Percentiles rank a stretch among this genome's conserved stretches.
phyloP scores from a whole-genome alignment of 495 filamentous ascomycete genomes.

The Podospora didyma region DNA sequence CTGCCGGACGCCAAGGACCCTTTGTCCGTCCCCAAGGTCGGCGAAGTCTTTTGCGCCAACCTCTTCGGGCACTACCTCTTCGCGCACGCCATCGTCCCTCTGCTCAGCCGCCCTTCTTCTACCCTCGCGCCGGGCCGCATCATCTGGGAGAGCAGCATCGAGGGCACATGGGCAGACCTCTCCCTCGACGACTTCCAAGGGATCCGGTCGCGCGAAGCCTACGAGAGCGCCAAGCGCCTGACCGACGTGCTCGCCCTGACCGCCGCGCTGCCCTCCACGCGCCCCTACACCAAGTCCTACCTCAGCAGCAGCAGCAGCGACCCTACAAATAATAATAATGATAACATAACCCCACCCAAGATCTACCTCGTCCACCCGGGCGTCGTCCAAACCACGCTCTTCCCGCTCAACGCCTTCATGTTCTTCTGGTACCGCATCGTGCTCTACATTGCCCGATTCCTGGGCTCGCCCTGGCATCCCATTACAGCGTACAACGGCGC shows the following conservation, averaged over 20 bases:
- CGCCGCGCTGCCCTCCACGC: constrained; percentile 59
- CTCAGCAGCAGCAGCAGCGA: constrained; percentile 16
- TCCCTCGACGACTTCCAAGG: constrained; percentile 72
- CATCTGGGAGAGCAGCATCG: constrained; percentile 81
- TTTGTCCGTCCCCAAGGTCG: constrained; percentile 32
- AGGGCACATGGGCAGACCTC: constrained; percentile 56
- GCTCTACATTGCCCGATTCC: constrained; percentile 69
- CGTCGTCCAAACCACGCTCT: constrained; percentile 73
- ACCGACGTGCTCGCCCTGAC: constrained; percentile 81
- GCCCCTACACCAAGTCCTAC: constrained; percentile 47
- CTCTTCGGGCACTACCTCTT: constrained; percentile 95
- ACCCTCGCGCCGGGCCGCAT: constrained; percentile 51
- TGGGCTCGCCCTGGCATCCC: constrained; percentile 86
- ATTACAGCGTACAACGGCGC: constrained; percentile 74
- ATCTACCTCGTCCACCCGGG: constrained; percentile 84
- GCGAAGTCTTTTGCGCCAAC: constrained; percentile 83
- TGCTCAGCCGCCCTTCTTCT: constrained; percentile 54
- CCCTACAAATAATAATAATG: neutral
- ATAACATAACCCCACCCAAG: constrained; percentile 37
- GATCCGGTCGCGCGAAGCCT: constrained; percentile 55
- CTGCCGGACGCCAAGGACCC: constrained; percentile 10
- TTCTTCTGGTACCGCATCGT: constrained; percentile 51
- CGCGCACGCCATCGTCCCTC: constrained; percentile 68
- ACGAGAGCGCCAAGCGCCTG: constrained; percentile 82
- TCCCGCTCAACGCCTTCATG: constrained; percentile 64